Base-by-base conservation (phyloP, 140 eudicot species). In the Anethum foeniculum region DNA sequence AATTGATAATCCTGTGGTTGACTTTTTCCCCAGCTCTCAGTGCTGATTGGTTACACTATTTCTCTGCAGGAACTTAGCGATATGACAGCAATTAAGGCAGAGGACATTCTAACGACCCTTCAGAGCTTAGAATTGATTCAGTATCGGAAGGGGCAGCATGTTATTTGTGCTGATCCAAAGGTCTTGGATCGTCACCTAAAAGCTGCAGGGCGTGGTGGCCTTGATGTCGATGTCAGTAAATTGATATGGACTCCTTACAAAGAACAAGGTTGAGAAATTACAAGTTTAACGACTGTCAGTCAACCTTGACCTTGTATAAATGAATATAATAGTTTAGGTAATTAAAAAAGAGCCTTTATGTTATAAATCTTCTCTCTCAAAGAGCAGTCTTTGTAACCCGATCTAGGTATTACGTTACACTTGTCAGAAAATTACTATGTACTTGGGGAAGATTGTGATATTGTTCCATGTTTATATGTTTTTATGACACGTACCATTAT, bases 161-260 rank as follows among this genome's bases (percentile, higher is more conserved):
- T 90, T 18, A 94, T 94, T 44, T 92, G 97, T 78, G 98, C 98
- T 43, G 98, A 94, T 85, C 98, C 98, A 1, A 92, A 94, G 94
- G 95, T 94, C 16, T 85, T 94, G 79, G 98, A 92, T 71, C 96
- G 97, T 44, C 97, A 94, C 81, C 84, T 94, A 69, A 94, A 90
- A 89, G 98, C 98, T 76, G 98, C 98, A 4, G 98, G 97, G 30
- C 91, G 94, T 56, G 97, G 95, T 69, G 98, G 96, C 84, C 93
- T 92, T 46, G 98, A 92, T 32, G 96, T 92, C 9, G 96, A 94
- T 83, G 98, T 88, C 44, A 89, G 92, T 84, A 94, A 92, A 80
- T 82, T 94, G 87, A 94, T 94, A 48, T 94, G 98, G 98, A 94
- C 98, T 74, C 98, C 98, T 83, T 94, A 92, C 81, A 94, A 94